These are phyloP conservation scores for Fusarium secorum DNA, from an alignment of 2,329 filamentous ascomycete genomes.

Conservation along the genomic window DNA sequence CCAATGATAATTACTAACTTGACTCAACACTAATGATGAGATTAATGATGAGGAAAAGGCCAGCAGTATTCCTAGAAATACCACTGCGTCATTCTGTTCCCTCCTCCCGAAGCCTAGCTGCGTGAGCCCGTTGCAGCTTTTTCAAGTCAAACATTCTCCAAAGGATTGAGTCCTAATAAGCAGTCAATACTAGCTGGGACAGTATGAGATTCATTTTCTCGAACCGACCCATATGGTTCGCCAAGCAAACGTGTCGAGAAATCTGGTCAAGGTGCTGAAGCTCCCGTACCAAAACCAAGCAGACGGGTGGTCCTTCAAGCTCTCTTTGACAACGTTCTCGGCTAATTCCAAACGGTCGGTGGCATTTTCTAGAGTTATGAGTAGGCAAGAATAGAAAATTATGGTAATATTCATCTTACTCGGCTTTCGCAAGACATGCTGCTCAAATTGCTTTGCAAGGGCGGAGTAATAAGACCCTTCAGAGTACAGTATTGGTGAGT, in stretches of 20 bases:
- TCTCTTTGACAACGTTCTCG: not conserved
- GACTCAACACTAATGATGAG: rapidly evolving
- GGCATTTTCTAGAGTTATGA: not conserved
- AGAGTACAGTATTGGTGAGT: not conserved
- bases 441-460: not conserved
- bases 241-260: not conserved
- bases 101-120: not conserved
- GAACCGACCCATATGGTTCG: not conserved
- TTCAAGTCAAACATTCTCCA: not conserved
- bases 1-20: not conserved
- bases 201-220: rapidly evolving
- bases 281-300: not conserved
- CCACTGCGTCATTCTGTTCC: not conserved
- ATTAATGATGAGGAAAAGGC: rapidly evolving
- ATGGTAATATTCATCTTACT: rapidly evolving
- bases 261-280: not conserved
- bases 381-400: rapidly evolving
- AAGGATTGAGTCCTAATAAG: not conserved
- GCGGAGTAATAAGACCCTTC: not conserved
- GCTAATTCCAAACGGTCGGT: not conserved
- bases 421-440: not conserved
- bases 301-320: not conserved
- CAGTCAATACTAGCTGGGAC: not conserved
- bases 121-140: not conserved
- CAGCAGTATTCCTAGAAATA: not conserved